Evolutionary conservation across 1,139 yeast species (phyloP).

Genomic region (Pichia sp.): DNA sequence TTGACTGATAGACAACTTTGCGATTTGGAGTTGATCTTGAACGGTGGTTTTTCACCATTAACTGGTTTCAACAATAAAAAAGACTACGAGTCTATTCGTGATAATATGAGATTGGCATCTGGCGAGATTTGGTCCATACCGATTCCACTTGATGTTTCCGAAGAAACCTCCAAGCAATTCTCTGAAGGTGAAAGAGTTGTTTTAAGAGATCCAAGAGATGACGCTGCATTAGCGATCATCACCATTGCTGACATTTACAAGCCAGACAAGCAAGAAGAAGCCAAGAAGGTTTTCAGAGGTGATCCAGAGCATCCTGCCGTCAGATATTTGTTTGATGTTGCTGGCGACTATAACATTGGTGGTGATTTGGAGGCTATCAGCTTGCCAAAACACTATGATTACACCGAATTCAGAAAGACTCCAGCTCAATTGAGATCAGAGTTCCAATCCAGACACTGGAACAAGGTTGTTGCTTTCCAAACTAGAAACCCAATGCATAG

Average conservation of each 20-base stretch:
- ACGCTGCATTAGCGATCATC: conserved; percentile 72
- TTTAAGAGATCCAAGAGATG: conserved; percentile 80
- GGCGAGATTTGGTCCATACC: conserved; percentile 93
- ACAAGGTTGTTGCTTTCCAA: conserved; percentile 92
- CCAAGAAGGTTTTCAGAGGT: conserved; percentile 85
- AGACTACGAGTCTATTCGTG: conserved; percentile 79
- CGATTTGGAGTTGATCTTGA: conserved; percentile 84
- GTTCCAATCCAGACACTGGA: conserved; percentile 79
- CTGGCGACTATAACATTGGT: conserved; percentile 83
- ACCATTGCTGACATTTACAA: conserved; percentile 73
- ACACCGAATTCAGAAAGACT: conserved; percentile 79
- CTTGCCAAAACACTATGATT: conserved; percentile 87
- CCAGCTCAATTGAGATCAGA: conserved; percentile 88
- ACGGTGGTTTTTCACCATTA: conserved; percentile 94
- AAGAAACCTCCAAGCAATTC: conserved; percentile 46
- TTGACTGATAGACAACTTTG: conserved; percentile 88
- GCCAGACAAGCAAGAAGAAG: conserved; percentile 79
- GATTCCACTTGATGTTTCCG: conserved; percentile 75
- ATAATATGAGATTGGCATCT: conserved; percentile 65
- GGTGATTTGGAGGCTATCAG: conserved; percentile 81
- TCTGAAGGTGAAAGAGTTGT: conserved; percentile 61
- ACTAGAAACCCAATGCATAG: conserved; percentile 98
- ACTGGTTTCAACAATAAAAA: conserved; percentile 77
- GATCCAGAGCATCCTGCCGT: conserved; percentile 97
- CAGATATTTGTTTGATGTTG: conserved; percentile 63